phyloP scores from a whole-genome alignment of 2,329 filamentous ascomycete species.

The Ophiobolus disseminans region DNA sequence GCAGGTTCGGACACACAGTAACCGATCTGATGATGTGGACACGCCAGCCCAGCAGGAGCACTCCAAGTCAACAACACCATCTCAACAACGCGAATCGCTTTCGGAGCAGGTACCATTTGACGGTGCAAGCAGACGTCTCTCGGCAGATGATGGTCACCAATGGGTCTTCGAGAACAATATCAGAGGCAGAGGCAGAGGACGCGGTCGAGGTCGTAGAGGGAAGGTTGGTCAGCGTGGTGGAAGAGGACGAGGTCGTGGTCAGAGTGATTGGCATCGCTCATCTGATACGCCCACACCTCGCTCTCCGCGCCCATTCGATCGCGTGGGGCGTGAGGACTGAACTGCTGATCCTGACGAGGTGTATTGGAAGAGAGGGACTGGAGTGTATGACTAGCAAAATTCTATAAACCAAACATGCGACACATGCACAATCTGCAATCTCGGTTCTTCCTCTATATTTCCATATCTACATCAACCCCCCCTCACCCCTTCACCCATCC shows the following conservation, averaged over 20 bases:
- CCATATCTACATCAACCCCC: not conserved
- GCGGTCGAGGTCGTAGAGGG: not conserved
- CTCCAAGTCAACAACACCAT: not conserved
- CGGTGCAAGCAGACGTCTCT: not conserved
- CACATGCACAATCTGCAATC: too few species aligned
- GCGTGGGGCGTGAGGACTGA: not conserved
- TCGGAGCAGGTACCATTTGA: not conserved
- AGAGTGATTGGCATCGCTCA: not conserved
- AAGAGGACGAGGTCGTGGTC: not conserved
- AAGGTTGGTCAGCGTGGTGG: not conserved
- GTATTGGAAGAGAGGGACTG: too few species aligned
- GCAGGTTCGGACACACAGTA: too few species aligned
- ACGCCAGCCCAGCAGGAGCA: not conserved
- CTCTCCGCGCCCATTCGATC: not conserved
- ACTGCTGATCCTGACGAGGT: too few species aligned
- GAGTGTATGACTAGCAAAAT: too few species aligned
- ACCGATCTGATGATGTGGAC: too few species aligned
- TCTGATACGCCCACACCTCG: not conserved
- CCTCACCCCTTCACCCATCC: not conserved
- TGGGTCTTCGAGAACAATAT: not conserved
- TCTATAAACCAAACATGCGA: too few species aligned
- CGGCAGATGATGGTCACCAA: constrained; percentile 1
- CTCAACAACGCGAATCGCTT: not conserved
- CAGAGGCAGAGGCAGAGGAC: not conserved
- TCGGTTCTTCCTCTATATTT: too few species aligned